These are phyloP conservation scores for Pseudofabraea citricarpa DNA, from an alignment of 2,329 filamentous ascomycete species.

Conservation along the genomic window DNA sequence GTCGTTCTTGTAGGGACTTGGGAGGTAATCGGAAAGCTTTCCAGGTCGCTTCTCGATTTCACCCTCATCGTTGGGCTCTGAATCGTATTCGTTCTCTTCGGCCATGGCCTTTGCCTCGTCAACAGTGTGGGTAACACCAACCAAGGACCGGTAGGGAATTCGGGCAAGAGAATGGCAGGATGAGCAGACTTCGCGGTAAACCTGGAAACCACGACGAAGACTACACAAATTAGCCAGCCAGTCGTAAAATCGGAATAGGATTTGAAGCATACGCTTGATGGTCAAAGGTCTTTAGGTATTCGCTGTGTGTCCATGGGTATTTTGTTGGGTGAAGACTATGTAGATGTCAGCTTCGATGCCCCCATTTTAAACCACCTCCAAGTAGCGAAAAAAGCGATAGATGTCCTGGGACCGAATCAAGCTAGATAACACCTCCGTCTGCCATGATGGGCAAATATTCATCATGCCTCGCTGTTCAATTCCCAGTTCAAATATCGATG, in stretches of 20 bases:
- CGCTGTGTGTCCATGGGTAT: constrained; percentile 94
- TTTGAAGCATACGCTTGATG: constrained; percentile 76
- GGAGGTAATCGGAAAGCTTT: constrained; percentile 98
- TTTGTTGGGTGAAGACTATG: constrained; percentile 80
- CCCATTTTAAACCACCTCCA: constrained; percentile 14
- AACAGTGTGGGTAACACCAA: constrained; percentile 88
- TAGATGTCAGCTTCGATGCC: constrained; percentile 24
- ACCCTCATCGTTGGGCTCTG: constrained; percentile 95
- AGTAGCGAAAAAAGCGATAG: too few species aligned
- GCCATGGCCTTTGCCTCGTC: constrained; percentile 97
- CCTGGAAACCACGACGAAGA: constrained; percentile 97
- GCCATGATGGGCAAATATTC: too few species aligned
- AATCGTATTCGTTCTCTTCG: constrained; percentile 98
- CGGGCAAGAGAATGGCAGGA: constrained; percentile 95
- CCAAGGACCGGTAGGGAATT: constrained; percentile 87
- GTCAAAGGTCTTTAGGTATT: constrained; percentile 94
- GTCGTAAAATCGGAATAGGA: constrained; percentile 10
- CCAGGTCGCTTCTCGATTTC: constrained; percentile 98
- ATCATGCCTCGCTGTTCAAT: too few species aligned
- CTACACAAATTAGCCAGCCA: constrained; percentile 42
- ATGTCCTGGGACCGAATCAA: too few species aligned
- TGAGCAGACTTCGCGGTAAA: constrained; percentile 97
- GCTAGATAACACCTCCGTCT: too few species aligned
- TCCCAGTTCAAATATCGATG: too few species aligned
- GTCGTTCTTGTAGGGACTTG: constrained; percentile 95